These are phyloP conservation scores for Cystobasidium ongulense DNA, from an alignment of 768 basidiomycete species.

Conservation along the genomic window DNA sequence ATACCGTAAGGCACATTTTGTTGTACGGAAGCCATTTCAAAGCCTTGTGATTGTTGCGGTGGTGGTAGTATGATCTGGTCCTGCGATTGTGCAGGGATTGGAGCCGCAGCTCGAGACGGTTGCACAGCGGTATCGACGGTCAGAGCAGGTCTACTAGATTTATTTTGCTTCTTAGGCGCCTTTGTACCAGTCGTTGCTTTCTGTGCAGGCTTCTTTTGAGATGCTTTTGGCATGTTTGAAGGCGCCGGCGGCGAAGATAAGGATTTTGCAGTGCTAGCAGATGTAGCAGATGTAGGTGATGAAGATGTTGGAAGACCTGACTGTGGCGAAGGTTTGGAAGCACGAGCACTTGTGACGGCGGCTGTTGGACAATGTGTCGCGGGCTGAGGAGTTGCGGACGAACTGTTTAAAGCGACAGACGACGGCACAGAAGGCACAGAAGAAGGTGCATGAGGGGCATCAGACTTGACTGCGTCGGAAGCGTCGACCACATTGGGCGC, in stretches of 20 bases:
- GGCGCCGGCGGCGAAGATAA: not conserved
- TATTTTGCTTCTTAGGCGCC: not conserved
- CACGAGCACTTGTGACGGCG: too few relatives aligned
- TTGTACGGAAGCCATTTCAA: not conserved
- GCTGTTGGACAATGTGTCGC: too few relatives aligned
- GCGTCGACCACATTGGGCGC: too few relatives aligned
- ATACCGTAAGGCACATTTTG: not conserved
- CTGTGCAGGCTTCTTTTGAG: not conserved
- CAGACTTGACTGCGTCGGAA: too few relatives aligned
- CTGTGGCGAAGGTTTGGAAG: not conserved
- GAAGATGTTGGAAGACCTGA: not conserved
- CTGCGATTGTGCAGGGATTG: not conserved
- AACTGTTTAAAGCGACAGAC: too few relatives aligned
- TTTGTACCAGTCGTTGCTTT: not conserved
- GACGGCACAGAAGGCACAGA: too few relatives aligned
- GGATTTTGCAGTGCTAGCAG: not conserved
- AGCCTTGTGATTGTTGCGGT: not conserved
- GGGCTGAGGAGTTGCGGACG: too few relatives aligned
- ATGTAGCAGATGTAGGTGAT: too few relatives aligned
- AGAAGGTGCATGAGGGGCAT: too few relatives aligned
- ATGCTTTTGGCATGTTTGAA: not conserved
- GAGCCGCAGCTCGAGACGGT: not conserved
- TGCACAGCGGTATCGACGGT: not conserved
- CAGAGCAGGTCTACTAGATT: not conserved
- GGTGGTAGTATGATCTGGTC: not conserved